Percentiles rank a stretch among this genome's conserved stretches.
phyloP scores from a whole-genome alignment of 345 rosid species.

The Eucalyptus leucophloia region DNA sequence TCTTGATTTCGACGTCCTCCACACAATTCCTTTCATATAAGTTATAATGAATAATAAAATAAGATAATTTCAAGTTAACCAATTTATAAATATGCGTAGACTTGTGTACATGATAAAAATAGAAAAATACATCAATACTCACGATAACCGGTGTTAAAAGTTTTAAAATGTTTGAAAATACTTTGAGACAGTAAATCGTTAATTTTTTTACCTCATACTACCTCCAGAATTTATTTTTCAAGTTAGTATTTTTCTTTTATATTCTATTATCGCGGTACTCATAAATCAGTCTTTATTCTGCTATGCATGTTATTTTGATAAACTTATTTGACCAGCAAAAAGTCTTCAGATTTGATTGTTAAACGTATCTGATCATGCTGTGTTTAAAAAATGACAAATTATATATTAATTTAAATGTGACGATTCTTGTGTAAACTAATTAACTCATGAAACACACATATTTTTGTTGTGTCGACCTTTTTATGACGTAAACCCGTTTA shows the following conservation, averaged over 20 bases:
- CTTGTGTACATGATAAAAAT: neutral
- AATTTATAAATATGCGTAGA: neutral
- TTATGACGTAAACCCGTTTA: neutral
- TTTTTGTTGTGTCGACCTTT: neutral
- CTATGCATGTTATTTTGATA: neutral
- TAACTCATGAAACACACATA: neutral
- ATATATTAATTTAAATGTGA: neutral
- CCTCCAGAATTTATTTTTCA: neutral
- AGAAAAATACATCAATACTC: neutral
- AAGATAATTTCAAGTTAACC: neutral
- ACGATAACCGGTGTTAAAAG: neutral
- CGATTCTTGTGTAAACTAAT: neutral
- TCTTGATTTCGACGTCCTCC: neutral
- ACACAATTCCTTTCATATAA: neutral
- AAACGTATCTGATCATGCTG: neutral
- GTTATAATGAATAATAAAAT: neutral
- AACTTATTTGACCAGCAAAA: neutral
- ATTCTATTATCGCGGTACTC: neutral
- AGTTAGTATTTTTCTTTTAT: neutral
- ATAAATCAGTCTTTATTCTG: neutral
- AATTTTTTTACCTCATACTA: neutral
- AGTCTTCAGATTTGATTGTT: neutral
- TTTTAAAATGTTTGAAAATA: neutral
- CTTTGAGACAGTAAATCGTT: neutral
- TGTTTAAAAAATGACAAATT: neutral